Evolutionary conservation across 805 yeast genomes (phyloP).

Genomic region (Ogataea degrootiae): DNA sequence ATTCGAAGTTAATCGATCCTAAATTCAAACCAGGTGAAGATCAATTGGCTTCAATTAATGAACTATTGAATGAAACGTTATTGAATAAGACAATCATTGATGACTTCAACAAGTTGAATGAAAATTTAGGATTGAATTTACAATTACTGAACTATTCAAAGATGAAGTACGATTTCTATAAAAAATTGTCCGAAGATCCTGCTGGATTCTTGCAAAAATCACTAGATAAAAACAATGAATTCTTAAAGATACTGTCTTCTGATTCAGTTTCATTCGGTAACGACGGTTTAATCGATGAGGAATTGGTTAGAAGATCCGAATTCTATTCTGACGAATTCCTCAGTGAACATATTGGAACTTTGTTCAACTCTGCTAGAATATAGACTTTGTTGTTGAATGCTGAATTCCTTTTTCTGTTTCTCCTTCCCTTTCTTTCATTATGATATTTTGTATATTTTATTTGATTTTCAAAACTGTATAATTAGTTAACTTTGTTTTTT

Average conservation of each 20-base stretch:
- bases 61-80: slow-evolving; percentile 39
- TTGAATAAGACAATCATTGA: slow-evolving; percentile 37
- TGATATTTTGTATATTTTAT: too few relatives aligned
- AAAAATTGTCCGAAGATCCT: slow-evolving; percentile 71
- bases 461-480: too few relatives aligned
- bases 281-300: slow-evolving; percentile 18
- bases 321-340: slow-evolving; percentile 78
- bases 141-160: slow-evolving; percentile 50
- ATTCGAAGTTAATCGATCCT: slow-evolving; percentile 33
- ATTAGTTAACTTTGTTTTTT: too few relatives aligned
- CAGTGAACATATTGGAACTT: slow-evolving; percentile 71
- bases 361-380: slow-evolving; percentile 55
- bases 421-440: too few relatives aligned
- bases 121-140: slow-evolving; percentile 40
- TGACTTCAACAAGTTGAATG: slow-evolving; percentile 32
- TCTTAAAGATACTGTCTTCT: slow-evolving; percentile 79
- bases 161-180: slow-evolving; percentile 73
- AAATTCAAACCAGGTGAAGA: slow-evolving; percentile 32
- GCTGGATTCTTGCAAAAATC: slow-evolving; percentile 68
- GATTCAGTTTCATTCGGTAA: slow-evolving; percentile 44
- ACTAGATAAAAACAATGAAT: slow-evolving; percentile 75
- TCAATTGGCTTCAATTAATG: slow-evolving; percentile 37
- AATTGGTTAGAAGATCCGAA: slow-evolving; percentile 60
- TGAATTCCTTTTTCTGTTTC: too few relatives aligned
- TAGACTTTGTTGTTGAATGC: slow-evolving; percentile 11